Base-by-base conservation (phyloP, 169 alveolate species). In the Babesia bovis region DNA sequence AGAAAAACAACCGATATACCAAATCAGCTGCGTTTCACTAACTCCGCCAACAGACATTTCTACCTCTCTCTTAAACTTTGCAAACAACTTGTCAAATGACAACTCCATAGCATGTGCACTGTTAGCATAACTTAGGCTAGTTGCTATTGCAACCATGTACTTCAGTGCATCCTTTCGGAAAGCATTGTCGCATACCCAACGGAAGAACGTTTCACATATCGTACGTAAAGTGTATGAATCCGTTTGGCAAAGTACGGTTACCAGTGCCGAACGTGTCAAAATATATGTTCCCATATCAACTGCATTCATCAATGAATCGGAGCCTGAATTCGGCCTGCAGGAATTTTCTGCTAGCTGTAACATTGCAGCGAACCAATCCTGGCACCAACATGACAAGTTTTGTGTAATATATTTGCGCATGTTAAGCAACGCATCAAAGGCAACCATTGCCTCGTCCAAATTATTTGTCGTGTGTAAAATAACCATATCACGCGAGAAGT, bases 281-380 rank as follows among this genome's bases (percentile, higher is more conserved):
- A 78, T 40, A 23, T 19, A 78, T 4, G 69, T 68, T 10, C 82
- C 69, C 66, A 78, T 67, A 35, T 78, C 87, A 32, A 78, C 72
- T 3, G 81, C 73, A 32, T 78, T 68, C 87, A 78, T 68, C 49
- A 78, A 52, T 1, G 87, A 78, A 21, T 56, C 60, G 28, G 66
- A 44, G 36, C 45, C 55, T 28, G 73, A 32, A 36, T 78, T 61
- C 19, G 77, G 74, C 28, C 59, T 59, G 13, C 66, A 19, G 6
- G 56, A 44, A 26, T 71, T 49, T 41, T 55, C 66, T 21, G 72
- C 60, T 40, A 71, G 30, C 32, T 60, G 40, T 23, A 71, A 71
- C 66, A 71, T 44, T 33, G 75, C 50, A 12, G 17, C 66, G 30
- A 71, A 71, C 82, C 82, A 71, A 28, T 71, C 72, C 50, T 42